Percentiles rank a stretch among this genome's conserved stretches.
These are phyloP conservation scores for Macadamia tetraphylla DNA, from an alignment of 164 flowering plant genomes.

Conservation along the genomic window DNA sequence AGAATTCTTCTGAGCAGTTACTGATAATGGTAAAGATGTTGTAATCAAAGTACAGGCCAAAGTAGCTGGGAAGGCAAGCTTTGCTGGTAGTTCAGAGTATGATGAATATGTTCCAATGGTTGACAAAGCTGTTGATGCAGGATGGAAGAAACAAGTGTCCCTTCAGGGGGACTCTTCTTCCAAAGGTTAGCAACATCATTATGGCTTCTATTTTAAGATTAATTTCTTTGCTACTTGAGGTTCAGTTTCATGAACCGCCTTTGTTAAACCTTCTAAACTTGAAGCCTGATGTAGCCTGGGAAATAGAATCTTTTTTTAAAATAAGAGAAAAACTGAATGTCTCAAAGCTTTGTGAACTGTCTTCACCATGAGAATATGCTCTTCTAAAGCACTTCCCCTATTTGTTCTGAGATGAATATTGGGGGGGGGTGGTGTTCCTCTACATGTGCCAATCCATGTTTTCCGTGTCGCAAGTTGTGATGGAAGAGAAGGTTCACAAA, in stretches of 20 bases:
- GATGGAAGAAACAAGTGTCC: constrained; percentile 59
- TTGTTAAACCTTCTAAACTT: neutral
- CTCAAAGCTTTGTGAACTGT: no score
- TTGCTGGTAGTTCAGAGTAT: constrained; percentile 44
- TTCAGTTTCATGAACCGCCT: neutral
- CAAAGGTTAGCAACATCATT: constrained; percentile 42
- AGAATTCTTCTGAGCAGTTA: neutral
- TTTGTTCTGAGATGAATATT: no score
- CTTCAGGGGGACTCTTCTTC: constrained; percentile 32
- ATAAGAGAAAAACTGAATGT: neutral
- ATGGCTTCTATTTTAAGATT: neutral
- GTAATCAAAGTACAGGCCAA: constrained; percentile 42
- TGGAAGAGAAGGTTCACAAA: no score
- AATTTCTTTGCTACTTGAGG: neutral
- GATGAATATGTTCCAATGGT: constrained; percentile 92
- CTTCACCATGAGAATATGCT: no score
- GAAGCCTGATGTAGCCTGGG: no score
- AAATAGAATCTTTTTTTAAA: no score
- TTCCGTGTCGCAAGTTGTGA: no score
- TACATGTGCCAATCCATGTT: no score
- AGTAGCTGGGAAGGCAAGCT: constrained; percentile 44
- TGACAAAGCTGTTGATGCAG: constrained; percentile 84
- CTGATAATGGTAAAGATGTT: neutral
- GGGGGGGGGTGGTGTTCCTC: no score
- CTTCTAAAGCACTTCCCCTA: no score